Conservation (phyloP, 225 moss, liverwort and hornwort species). For the Bryum argenteum region DNA sequence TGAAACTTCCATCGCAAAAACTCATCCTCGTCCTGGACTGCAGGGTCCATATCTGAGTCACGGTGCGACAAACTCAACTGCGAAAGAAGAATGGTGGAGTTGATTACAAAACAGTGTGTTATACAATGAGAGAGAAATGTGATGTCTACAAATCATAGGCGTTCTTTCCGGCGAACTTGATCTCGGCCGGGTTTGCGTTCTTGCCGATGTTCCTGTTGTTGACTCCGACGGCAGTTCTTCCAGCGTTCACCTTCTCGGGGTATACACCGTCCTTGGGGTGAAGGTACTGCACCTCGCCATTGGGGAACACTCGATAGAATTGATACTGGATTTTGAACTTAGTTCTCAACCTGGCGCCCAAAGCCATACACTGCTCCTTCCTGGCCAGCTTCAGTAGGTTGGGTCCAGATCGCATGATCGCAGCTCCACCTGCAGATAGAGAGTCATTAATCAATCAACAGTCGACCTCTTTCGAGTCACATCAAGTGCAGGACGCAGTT, state of each 20-base stretch:
- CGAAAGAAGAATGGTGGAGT: not conserved
- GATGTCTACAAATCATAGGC: conserved; percentile 69
- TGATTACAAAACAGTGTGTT: conserved; percentile 23
- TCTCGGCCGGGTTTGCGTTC: conserved; percentile 70
- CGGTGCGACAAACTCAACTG: not conserved
- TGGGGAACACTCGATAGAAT: conserved; percentile 91
- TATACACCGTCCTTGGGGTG: conserved; percentile 93
- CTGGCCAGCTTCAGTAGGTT: conserved; percentile 79
- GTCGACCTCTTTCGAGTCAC: no score
- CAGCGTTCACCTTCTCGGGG: conserved; percentile 90
- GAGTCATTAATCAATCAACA: not conserved
- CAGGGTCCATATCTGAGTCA: no score
- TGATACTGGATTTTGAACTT: conserved; percentile 95
- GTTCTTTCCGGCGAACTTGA: conserved; percentile 66
- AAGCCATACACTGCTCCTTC: conserved; percentile 87
- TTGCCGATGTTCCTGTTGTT: conserved; percentile 72
- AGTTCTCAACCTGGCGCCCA: conserved; percentile 65
- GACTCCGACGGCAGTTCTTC: conserved; percentile 67
- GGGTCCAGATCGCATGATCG: conserved; percentile 86
- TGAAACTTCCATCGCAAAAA: no score
- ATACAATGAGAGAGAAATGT: conserved; percentile 20
- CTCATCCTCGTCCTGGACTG: no score
- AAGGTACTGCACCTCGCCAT: conserved; percentile 89
- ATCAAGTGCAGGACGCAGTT: not conserved
- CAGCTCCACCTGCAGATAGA: conserved; percentile 57